These are phyloP conservation scores for Nadsonia commutata DNA, from an alignment of 1,139 yeast species.

Conservation along the genomic window DNA sequence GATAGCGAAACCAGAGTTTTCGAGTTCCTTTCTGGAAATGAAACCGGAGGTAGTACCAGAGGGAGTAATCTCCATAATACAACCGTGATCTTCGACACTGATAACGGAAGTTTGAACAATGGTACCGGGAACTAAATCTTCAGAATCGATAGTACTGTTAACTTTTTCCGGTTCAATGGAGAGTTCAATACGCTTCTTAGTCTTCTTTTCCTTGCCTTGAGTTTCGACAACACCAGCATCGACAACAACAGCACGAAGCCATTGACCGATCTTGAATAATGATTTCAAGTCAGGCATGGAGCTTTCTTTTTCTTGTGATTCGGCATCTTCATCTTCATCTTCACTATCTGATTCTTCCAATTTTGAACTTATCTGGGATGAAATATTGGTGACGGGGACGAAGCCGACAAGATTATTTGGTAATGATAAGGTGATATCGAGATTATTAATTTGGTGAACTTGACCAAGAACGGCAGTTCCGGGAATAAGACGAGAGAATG, in stretches of 20 bases:
- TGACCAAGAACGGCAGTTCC: slow-evolving; percentile 74
- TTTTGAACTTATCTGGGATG: slow-evolving; percentile 51
- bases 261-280: slow-evolving; percentile 61
- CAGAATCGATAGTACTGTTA: slow-evolving; percentile 44
- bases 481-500: slow-evolving; percentile 44
- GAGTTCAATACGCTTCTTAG: slow-evolving; percentile 49
- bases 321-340: slow-evolving; percentile 18
- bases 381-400: slow-evolving; percentile 62
- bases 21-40: slow-evolving; percentile 52
- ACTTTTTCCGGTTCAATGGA: slow-evolving; percentile 63
- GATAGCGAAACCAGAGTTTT: slow-evolving; percentile 18
- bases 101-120: slow-evolving; percentile 62
- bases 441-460: slow-evolving; percentile 40
- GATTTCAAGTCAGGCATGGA: slow-evolving; percentile 24
- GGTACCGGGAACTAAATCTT: slow-evolving; percentile 62
- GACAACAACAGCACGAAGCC: slow-evolving; percentile 67
- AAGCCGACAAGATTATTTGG: slow-evolving; percentile 78
- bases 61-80: slow-evolving; percentile 57
- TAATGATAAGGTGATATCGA: slow-evolving; percentile 54
- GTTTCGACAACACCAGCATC: slow-evolving; percentile 23
- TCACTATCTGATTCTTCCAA: slow-evolving; percentile 30
- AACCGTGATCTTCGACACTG: slow-evolving; percentile 86
- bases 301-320: slow-evolving; percentile 23
- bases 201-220: slow-evolving; percentile 13
- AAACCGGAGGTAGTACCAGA: slow-evolving; percentile 40